Evolutionary conservation across 805 yeast genomes (phyloP).

Genomic region (Spathaspora arborariae): DNA sequence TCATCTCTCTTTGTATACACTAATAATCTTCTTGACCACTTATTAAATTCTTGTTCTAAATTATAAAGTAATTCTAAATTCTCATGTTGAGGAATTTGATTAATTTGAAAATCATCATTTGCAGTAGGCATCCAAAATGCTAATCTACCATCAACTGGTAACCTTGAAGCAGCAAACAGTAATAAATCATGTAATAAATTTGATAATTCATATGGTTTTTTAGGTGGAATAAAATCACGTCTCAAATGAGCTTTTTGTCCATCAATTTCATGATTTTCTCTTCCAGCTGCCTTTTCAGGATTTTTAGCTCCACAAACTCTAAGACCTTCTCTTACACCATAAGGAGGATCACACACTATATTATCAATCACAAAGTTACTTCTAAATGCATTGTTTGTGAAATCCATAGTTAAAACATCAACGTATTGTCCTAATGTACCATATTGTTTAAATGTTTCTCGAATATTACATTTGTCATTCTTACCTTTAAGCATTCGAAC

Average conservation of each 20-base stretch:
- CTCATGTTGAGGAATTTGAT: constrained; percentile 75
- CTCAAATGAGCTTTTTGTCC: constrained; percentile 76
- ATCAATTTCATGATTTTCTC: constrained; percentile 69
- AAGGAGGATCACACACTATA: constrained; percentile 95
- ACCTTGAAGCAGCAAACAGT: constrained; percentile 63
- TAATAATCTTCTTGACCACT: constrained; percentile 86
- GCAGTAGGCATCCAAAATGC: constrained; percentile 99
- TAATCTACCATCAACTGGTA: constrained; percentile 73
- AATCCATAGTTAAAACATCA: constrained; percentile 88
- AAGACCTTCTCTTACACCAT: constrained; percentile 94
- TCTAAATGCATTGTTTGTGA: constrained; percentile 84
- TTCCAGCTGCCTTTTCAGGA: constrained; percentile 64
- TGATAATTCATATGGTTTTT: constrained; percentile 83
- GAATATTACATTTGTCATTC: constrained; percentile 46
- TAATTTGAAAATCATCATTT: constrained; percentile 70
- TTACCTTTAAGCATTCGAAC: constrained; percentile 74
- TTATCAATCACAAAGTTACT: constrained; percentile 60
- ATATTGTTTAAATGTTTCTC: constrained; percentile 73
- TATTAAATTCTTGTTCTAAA: constrained; percentile 83
- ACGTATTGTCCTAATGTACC: constrained; percentile 52
- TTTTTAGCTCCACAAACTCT: constrained; percentile 84
- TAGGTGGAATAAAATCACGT: constrained; percentile 86
- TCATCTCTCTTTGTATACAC: constrained; percentile 68
- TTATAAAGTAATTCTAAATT: constrained; percentile 66
- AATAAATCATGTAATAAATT: constrained; percentile 74